Evolutionary conservation across 345 rosid species (phyloP), one percentile per base, ranked within the genome.

Genomic region (Limnanthes douglasii): DNA sequence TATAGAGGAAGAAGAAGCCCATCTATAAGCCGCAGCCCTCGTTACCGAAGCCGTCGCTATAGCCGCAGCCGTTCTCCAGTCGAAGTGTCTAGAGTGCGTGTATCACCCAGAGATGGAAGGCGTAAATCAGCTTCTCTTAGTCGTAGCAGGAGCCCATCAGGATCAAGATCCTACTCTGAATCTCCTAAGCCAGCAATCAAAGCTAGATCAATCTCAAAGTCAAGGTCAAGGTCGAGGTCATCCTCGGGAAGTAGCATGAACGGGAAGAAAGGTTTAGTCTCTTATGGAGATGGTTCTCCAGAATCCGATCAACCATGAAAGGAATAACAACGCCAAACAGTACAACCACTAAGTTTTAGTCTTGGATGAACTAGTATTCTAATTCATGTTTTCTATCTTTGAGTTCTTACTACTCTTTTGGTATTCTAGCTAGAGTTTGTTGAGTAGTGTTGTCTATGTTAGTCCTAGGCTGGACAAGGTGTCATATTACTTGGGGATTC

Each of bases 1-100:
- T 45, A 68, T 43, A 73, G 93, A 59, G 76, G 97, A 61, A 78
- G 80, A 46, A 37, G 70, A 27, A 82, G 90, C 40, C 75, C 61
- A 3, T 74, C 92, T 45, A 46, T 56, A 38, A 73, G 95, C 27
- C 76, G 59, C 15, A 63, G 84, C 47, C 79, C 75, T 7, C 73
- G 73, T 18, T 53, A 64, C 36, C 73, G 72, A 4, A 45, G 45
- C 29, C 60, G 79, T 31, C 69, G 79, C 4, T 53, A 46, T 46
- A 74, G 73, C 45, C 78, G 63, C 11, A 78, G 79, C 57, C 78
- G 61, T 22, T 69, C 82, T 31, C 79, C 85, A 3, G 77, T 61
- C 39, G 67, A 48, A 41, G 38, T 25, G 21, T 39, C 76, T 2
- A 59, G 61, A 46, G 34, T 68, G 25, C 62, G 51, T 8, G 43